phyloP scores from a whole-genome alignment of 129 eudicot species.

The Daucus carota region DNA sequence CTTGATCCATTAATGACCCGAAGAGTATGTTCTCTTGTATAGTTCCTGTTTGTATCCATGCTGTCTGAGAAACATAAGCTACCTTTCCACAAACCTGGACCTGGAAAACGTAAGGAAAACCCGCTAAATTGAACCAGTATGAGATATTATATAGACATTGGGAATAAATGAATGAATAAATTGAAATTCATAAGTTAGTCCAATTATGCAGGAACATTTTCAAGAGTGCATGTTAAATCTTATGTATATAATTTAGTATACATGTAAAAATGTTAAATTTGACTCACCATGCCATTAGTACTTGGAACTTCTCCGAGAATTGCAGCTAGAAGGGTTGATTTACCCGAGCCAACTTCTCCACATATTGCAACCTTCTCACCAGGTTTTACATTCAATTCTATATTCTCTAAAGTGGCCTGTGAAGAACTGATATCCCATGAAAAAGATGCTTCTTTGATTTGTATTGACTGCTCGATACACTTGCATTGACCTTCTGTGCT shows the following conservation, averaged over 20 bases:
- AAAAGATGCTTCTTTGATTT: constrained; percentile 24
- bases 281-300: constrained; percentile 57
- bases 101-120: constrained; percentile 24
- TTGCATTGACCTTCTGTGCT: constrained; percentile 4
- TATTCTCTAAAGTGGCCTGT: constrained; percentile 23
- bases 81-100: constrained; percentile 49
- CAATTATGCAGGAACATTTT: background rate
- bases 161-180: too few species aligned
- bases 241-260: background rate
- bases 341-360: constrained; percentile 78
- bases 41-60: constrained; percentile 83
- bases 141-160: too few species aligned
- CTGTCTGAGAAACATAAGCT: constrained; percentile 72
- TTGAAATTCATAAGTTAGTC: background rate
- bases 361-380: constrained; percentile 64
- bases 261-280: background rate
- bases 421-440: constrained; percentile 45
- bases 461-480: constrained; percentile 11
- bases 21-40: constrained; percentile 62
- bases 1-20: constrained; percentile 45
- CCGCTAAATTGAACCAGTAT: too few species aligned
- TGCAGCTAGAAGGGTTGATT: constrained; percentile 65
- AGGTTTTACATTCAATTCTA: constrained; percentile 26
- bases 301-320: constrained; percentile 61
- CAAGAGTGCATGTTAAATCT: background rate